Conservation (phyloP, 2,329 filamentous ascomycete genomes). For the Iodosphaeria phyllophila region DNA sequence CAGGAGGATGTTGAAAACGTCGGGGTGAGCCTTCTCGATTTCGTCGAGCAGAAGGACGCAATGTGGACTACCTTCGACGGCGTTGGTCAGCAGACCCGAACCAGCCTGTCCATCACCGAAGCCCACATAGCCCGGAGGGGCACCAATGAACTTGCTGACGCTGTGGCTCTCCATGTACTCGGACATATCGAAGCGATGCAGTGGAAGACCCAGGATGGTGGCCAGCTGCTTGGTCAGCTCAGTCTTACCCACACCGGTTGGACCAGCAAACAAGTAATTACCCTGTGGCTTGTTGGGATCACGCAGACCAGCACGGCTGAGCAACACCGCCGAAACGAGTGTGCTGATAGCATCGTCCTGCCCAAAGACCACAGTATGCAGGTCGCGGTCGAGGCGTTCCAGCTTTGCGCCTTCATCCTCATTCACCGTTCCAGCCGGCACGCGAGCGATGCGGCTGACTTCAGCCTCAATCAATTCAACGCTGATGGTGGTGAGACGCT, state of each 20-base stretch:
- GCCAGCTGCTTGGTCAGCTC: slow-evolving; percentile 95
- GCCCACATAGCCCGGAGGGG: slow-evolving; percentile 85
- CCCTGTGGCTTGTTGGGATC: slow-evolving; percentile 83
- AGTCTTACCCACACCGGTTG: slow-evolving; percentile 96
- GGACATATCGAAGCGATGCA: slow-evolving; percentile 92
- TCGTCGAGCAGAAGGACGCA: slow-evolving; percentile 91
- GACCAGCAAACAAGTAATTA: slow-evolving; percentile 94
- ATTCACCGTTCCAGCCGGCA: too few relatives aligned
- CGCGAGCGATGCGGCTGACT: too few relatives aligned
- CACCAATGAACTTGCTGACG: slow-evolving; percentile 78
- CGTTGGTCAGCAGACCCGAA: slow-evolving; percentile 91
- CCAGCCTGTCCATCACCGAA: too few relatives aligned
- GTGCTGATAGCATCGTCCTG: slow-evolving; percentile 88
- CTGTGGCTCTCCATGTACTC: slow-evolving; percentile 98
- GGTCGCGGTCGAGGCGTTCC: slow-evolving; percentile 82
- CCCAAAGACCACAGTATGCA: slow-evolving; percentile 69
- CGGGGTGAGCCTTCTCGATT: slow-evolving; percentile 92
- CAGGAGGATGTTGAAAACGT: slow-evolving; percentile 79
- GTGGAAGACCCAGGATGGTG: slow-evolving; percentile 70
- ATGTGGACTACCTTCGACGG: slow-evolving; percentile 85
- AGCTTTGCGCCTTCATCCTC: slow-evolving; percentile 81
- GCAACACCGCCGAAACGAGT: slow-evolving; percentile 80
- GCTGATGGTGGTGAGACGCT: too few relatives aligned
- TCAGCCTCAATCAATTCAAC: too few relatives aligned
- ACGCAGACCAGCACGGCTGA: slow-evolving; percentile 81